These are phyloP conservation scores for Cicer judaicum DNA, from an alignment of 306 rosid genomes.

Conservation along the genomic window DNA sequence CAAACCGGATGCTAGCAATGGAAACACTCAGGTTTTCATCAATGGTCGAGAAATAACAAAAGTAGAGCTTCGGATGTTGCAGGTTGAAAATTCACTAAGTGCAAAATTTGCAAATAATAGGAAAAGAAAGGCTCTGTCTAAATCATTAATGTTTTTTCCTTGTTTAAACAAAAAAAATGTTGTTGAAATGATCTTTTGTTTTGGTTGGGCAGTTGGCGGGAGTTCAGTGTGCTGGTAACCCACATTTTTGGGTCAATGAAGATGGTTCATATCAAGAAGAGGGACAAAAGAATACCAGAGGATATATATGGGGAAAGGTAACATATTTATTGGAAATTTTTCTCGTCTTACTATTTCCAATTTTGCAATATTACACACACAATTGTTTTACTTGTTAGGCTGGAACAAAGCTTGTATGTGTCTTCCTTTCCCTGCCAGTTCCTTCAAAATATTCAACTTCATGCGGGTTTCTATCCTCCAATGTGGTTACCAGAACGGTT, in stretches of 20 bases:
- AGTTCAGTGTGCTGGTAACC: conserved; percentile 97
- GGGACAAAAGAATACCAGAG: conserved; percentile 97
- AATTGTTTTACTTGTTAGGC: conserved; percentile 63
- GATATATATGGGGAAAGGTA: conserved; percentile 99
- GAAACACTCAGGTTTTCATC: conserved; percentile 90
- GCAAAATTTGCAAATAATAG: not conserved
- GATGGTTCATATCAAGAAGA: conserved; percentile 99
- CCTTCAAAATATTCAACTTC: conserved; percentile 71
- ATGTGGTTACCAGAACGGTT: conserved; percentile 58
- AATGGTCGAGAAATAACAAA: conserved; percentile 95
- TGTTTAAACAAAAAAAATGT: conserved; percentile 2
- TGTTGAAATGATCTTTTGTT: conserved; percentile 39
- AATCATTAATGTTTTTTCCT: not conserved
- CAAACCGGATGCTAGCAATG: conserved; percentile 82
- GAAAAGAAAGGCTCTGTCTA: conserved; percentile 15
- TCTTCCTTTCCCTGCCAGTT: conserved; percentile 86
- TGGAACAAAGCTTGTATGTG: conserved; percentile 92
- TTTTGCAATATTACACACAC: conserved; percentile 16
- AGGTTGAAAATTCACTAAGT: conserved; percentile 62
- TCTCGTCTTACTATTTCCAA: conserved; percentile 32
- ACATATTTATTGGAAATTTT: conserved; percentile 10
- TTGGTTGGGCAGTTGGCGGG: conserved; percentile 84
- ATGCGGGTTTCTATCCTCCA: conserved; percentile 66
- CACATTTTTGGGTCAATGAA: conserved; percentile 99
- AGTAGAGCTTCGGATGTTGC: conserved; percentile 97